A percentile compares a stretch with the other conserved stretches of the same genome.
These are phyloP conservation scores for Gypsophila paniculata DNA, from an alignment of 179 eudicot species.

Conservation along the genomic window DNA sequence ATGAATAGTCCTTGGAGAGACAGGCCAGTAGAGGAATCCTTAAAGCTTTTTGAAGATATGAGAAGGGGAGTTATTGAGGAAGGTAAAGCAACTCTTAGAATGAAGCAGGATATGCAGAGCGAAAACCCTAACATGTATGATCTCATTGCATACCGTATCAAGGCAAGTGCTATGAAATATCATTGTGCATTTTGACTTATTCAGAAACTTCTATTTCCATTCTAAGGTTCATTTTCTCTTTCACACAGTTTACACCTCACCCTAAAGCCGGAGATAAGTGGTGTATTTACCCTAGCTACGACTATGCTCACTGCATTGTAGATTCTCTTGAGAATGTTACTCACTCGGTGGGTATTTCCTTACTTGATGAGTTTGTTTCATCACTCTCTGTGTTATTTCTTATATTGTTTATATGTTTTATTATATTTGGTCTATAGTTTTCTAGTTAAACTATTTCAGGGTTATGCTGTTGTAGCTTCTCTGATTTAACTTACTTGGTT, in stretches of 20 bases:
- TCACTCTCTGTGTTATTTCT: background rate
- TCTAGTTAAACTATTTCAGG: no score
- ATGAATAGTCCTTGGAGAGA: conserved; percentile 97
- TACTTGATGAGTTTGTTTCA: background rate
- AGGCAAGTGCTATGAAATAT: conserved; percentile 45
- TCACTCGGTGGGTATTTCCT: conserved; percentile 65
- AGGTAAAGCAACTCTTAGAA: conserved; percentile 89
- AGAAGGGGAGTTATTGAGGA: conserved; percentile 77
- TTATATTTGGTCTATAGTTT: no score
- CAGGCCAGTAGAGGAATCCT: conserved; percentile 75
- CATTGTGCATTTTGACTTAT: background rate
- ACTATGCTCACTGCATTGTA: conserved; percentile 83
- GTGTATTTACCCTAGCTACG: conserved; percentile 97
- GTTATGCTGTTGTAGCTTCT: no score
- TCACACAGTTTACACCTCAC: conserved; percentile 80
- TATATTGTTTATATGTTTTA: no score
- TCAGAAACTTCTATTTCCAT: background rate
- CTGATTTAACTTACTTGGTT: no score
- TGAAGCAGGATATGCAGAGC: conserved; percentile 97
- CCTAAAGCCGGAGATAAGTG: conserved; percentile 97
- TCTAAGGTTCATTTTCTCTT: conserved; percentile 15
- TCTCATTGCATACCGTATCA: conserved; percentile 92
- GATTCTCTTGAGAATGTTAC: conserved; percentile 94
- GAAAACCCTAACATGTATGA: conserved; percentile 91
- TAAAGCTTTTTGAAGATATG: conserved; percentile 78